Conservation (phyloP, 2,329 filamentous ascomycete genomes). For the Annulohypoxylon truncatum region DNA sequence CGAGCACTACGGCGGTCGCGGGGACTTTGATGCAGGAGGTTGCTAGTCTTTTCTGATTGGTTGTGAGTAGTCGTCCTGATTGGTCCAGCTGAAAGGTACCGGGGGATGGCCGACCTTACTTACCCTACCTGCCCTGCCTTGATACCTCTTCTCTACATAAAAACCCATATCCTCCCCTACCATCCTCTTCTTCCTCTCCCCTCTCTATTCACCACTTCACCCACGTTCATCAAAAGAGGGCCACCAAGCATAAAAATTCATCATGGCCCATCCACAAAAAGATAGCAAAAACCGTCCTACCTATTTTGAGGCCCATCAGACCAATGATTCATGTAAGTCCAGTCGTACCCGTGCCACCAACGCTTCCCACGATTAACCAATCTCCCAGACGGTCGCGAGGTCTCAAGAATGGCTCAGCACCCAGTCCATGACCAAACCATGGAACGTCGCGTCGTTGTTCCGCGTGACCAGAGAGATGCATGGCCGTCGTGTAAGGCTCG, state of each 20-base stretch:
- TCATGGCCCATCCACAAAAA: conserved; percentile 34
- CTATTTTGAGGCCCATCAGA: conserved; percentile 22
- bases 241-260: conserved; percentile 28
- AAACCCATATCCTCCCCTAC: conserved; percentile 42
- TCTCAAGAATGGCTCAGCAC: neutral
- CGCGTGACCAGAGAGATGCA: conserved; percentile 28
- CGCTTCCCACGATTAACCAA: conserved; percentile 16
- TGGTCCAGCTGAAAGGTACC: conserved; percentile 36
- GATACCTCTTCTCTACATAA: conserved; percentile 45
- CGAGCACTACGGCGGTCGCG: conserved; percentile 32
- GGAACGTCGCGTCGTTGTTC: conserved; percentile 3
- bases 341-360: conserved; percentile 9
- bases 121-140: conserved; percentile 39
- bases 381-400: conserved; percentile 20
- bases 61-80: conserved; percentile 35
- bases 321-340: conserved; percentile 33
- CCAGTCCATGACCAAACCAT: conserved; percentile 1
- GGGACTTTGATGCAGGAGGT: conserved; percentile 27
- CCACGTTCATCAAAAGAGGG: conserved; percentile 34
- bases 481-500: conserved; percentile 30
- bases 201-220: conserved; percentile 28
- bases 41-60: conserved; percentile 29
- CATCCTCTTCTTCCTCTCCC: conserved; percentile 38
- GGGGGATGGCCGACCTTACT: conserved; percentile 24
- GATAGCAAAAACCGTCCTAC: conserved; percentile 26